A percentile compares a stretch with the other conserved stretches of the same genome.
Conservation (phyloP, 352 stramenopile genomes). For the Peronosclerospora sorghi region DNA sequence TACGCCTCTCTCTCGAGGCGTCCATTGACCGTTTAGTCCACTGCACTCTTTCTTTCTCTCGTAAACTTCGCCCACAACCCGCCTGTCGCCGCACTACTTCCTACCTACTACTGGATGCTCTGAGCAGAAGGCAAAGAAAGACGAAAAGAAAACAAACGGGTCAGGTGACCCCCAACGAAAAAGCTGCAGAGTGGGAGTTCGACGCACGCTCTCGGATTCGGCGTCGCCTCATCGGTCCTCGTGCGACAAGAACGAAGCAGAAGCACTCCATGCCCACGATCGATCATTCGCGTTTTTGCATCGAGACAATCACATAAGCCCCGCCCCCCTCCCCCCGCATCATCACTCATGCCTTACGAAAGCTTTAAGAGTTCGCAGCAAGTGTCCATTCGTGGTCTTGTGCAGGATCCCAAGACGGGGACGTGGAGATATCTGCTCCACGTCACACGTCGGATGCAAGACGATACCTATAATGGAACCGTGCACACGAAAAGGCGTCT, state of each 20-base stretch:
- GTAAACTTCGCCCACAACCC: no score
- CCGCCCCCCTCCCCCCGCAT: neutral
- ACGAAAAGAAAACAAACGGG: slow-evolving; percentile 12
- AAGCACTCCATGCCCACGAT: neutral
- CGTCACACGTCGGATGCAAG: slow-evolving; percentile 38
- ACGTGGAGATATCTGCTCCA: slow-evolving; percentile 64
- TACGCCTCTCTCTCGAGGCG: neutral
- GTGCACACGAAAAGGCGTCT: neutral
- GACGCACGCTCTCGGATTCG: slow-evolving; percentile 14
- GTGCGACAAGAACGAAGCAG: slow-evolving; percentile 10
- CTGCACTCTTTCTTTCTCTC: no score
- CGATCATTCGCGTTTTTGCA: slow-evolving; percentile 19
- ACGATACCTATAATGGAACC: slow-evolving; percentile 5
- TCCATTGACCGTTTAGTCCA: no score
- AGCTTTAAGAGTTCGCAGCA: slow-evolving; percentile 60
- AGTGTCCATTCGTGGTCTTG: slow-evolving; percentile 57
- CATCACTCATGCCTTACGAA: slow-evolving; percentile 52
- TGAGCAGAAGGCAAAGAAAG: neutral
- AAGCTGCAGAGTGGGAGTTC: slow-evolving; percentile 16
- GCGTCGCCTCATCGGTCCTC: slow-evolving; percentile 4
- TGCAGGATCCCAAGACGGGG: slow-evolving; percentile 47
- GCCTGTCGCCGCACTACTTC: slow-evolving; percentile 13
- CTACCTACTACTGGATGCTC: neutral
- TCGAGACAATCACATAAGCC: neutral
- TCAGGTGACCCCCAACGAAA: neutral